Evolutionary conservation across 2,329 filamentous ascomycete species (phyloP), one percentile per base, ranked within the genome.

Genomic region (Pyrenochaeta sp.): DNA sequence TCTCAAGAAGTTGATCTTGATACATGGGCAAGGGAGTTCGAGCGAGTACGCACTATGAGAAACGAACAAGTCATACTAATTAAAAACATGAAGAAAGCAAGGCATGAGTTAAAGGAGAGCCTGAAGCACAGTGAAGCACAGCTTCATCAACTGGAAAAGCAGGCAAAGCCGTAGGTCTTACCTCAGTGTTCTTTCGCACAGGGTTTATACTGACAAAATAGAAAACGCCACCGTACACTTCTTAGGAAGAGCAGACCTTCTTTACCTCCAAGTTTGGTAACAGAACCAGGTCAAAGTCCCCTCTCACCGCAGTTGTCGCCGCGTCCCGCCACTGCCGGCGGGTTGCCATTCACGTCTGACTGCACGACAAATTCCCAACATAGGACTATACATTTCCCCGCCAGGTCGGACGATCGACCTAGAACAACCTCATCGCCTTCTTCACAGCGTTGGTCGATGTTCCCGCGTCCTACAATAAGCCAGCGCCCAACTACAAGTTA

Each of bases 11-110:
- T 65, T 4, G 64, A 67, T 14, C 59, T 68, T 2, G 66, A 67
- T 1, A 49, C 62, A 1, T 75, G 74, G 73, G 65, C 68, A 0
- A 62, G 54, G 17, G 71, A 75, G 40, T 61, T 75, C 6, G 73
- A 76, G 35, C 60, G 70, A 15, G 60, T 75, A 14, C 68, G 72
- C 18, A 66, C 73, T 62, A 58, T 71, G 30, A 54, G 74, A 27
- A 56, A 74, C 12, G 72, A 76, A 45, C 66, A 69, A 11, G 68
- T 64, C 0, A 50, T 71, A 2, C 69, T 73, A 42, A 56, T 76
- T n/a, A 67, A 65, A 40, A 71, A 68, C 12, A 63, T 75, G 54
- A 69, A 66, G 45, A 66, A 70, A 35, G 61, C 63, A 2, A 66
- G 71, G 17, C 48, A 59, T 12, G 58, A 70, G 9, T 58, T 75